Evolutionary conservation across 202 grass and related monocot species (phyloP).

Genomic region (Elaeis oleifera): DNA sequence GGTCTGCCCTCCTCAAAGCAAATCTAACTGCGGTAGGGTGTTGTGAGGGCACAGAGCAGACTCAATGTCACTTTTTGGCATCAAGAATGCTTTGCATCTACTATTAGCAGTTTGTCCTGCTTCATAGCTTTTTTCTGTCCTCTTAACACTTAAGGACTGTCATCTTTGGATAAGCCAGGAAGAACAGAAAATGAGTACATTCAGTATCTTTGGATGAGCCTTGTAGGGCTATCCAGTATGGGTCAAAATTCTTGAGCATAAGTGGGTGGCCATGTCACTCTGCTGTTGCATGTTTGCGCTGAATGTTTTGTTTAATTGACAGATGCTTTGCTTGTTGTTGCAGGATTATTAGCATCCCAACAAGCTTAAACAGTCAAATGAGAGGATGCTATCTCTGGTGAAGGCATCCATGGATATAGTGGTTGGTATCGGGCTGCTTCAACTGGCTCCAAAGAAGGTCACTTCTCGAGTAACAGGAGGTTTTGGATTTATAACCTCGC

Average conservation of each 20-base stretch:
- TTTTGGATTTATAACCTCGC: conserved; percentile 67
- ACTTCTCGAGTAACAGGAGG: conserved; percentile 69
- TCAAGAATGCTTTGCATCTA: too few relatives aligned
- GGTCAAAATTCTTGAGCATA: too few relatives aligned
- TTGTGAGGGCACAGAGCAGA: too few relatives aligned
- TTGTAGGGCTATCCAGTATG: too few relatives aligned
- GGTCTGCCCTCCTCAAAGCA: too few relatives aligned
- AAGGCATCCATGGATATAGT: conserved; percentile 71
- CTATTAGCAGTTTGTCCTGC: too few relatives aligned
- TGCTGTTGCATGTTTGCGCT: background rate
- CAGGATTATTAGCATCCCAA: conserved; percentile 58
- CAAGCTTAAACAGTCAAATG: conserved; percentile 73
- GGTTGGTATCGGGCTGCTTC: conserved; percentile 75
- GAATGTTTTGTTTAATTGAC: background rate
- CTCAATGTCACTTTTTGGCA: too few relatives aligned
- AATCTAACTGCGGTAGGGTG: too few relatives aligned
- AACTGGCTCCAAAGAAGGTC: conserved; percentile 75
- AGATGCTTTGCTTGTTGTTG: background rate
- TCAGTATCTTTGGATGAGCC: background rate
- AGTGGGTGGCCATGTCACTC: conserved; percentile 15
- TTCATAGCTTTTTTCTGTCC: too few relatives aligned
- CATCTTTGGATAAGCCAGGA: too few relatives aligned
- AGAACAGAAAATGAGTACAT: conserved; percentile 40
- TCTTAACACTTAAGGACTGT: too few relatives aligned
- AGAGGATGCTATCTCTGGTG: conserved; percentile 48